Evolutionary conservation across 2,329 filamentous ascomycete genomes (phyloP).

Genomic region (Tolypocladium guangdongense): DNA sequence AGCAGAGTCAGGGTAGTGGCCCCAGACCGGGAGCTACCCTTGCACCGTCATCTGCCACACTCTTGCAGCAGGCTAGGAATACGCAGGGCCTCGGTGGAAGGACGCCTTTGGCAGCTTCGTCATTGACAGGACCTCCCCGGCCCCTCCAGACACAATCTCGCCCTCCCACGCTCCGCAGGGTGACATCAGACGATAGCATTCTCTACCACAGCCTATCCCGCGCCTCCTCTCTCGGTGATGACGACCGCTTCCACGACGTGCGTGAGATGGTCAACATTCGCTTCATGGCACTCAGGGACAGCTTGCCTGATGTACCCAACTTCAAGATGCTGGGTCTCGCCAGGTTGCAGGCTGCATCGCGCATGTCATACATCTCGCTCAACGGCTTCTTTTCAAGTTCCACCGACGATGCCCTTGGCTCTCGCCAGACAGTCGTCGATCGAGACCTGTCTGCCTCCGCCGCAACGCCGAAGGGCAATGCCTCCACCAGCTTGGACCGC

Average conservation of each 20-base stretch:
- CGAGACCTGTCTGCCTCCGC: constrained; percentile 1
- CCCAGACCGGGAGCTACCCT: not conserved
- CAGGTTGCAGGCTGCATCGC: constrained; percentile 29
- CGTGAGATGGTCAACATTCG: constrained; percentile 79
- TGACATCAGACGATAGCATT: constrained; percentile 57
- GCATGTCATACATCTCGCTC: constrained; percentile 20
- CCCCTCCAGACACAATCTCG: constrained; percentile 3
- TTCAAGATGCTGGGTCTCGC: constrained; percentile 59
- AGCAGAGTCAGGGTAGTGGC: not conserved
- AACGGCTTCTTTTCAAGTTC: constrained; percentile 18
- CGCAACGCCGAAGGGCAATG: not conserved
- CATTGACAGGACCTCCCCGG: not conserved
- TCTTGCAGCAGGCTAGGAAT: not conserved
- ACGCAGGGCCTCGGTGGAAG: not conserved
- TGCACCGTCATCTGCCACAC: constrained; percentile 1
- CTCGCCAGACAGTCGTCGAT: constrained; percentile 13
- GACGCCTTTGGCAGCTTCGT: not conserved
- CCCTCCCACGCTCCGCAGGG: constrained; percentile 18
- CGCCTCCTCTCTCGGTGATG: constrained; percentile 76
- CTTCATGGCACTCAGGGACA: constrained; percentile 83
- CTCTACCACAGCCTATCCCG: constrained; percentile 66
- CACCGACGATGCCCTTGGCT: constrained; percentile 10
- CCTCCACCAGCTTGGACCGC: constrained; percentile 33
- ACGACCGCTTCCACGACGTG: constrained; percentile 68
- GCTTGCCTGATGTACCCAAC: constrained; percentile 66